A percentile compares a stretch with the other conserved stretches of the same genome.
phyloP scores from a whole-genome alignment of 2,329 filamentous ascomycete species.

The Nigrograna mackinnonii region DNA sequence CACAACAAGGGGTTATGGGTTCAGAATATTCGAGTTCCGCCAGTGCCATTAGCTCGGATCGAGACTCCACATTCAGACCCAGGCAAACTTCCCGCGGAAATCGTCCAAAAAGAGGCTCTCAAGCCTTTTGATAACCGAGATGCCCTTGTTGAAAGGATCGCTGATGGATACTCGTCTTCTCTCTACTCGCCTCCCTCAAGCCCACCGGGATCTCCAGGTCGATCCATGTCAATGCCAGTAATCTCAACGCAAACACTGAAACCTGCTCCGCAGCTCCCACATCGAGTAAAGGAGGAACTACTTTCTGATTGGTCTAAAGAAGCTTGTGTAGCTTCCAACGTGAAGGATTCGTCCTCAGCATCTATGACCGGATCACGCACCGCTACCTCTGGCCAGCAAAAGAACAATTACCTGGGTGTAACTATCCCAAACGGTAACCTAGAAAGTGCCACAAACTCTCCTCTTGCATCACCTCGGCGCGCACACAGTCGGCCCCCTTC shows the following conservation, averaged over 20 bases:
- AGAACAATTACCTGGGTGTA: slow-evolving; percentile 57
- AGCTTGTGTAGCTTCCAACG: slow-evolving; percentile 67
- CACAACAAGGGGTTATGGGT: slow-evolving; percentile 80
- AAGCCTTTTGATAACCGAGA: slow-evolving; percentile 76
- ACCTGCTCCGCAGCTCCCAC: slow-evolving; percentile 60
- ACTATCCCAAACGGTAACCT: slow-evolving; percentile 49
- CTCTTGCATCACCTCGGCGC: slow-evolving; percentile 32
- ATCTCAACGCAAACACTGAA: slow-evolving; percentile 42
- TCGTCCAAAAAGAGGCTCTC: slow-evolving; percentile 46
- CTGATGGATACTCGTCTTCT: slow-evolving; percentile 68
- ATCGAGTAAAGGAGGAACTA: slow-evolving; percentile 73
- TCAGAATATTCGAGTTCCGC: slow-evolving; percentile 71
- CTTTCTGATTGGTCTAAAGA: slow-evolving; percentile 80
- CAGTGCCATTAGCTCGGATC: slow-evolving; percentile 66
- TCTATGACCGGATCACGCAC: slow-evolving; percentile 77
- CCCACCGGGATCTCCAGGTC: slow-evolving; percentile 70
- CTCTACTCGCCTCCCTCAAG: slow-evolving; percentile 68
- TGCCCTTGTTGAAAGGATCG: slow-evolving; percentile 74
- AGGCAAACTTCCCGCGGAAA: slow-evolving; percentile 22
- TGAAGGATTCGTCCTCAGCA: slow-evolving; percentile 69
- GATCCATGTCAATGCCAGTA: slow-evolving; percentile 65
- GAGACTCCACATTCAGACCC: slow-evolving; percentile 29
- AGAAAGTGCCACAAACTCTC: slow-evolving; percentile 34
- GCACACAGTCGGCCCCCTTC: slow-evolving; percentile 35
- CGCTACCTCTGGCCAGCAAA: slow-evolving; percentile 30